Base-by-base conservation (phyloP, 2,329 filamentous ascomycete species). In the Westerdykella aurantiaca region DNA sequence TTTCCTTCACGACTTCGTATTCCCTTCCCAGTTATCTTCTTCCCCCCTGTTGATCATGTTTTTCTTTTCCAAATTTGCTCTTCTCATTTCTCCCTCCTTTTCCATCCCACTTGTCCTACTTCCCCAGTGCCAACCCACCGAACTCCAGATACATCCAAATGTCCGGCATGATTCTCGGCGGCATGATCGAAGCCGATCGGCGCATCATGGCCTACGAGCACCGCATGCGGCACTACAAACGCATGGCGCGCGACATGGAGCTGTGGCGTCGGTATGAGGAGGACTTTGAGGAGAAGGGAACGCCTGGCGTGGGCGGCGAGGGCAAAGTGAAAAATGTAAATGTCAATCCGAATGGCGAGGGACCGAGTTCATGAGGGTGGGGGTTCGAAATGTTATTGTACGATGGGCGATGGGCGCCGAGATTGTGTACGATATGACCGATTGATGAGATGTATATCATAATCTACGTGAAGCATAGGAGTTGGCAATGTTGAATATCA, bases 81-180 rank as follows among this genome's bases (percentile, higher is more conserved):
- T 12, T 41, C 38, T 31, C n/a, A 35, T 37, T 29, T 34, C 7
- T 31, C n/a, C 22, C 17, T 43, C 18, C 37, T 31, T 37, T 34
- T 16, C 14, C 21, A 39, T 49, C n/a, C 5, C 17, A 18, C 7
- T 5, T 44, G 13, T 31, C 14, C 14, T 38, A 18, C 2, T 23
- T 11, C 17, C 37, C 18, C 18, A 21, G 6, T 38, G 10, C n/a
- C 37, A 38, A 25, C n/a, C n/a, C 13, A 44, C 18, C 25, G 25
- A 13, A n/a, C 6, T 22, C 38, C 57, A 90, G 86, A 23, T 91
- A 88, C 61, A 72, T 90, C 13, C 85, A 89, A 65, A 88, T 89
- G 83, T 86, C 83, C n/a, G 83, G 81, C 47, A 90, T 90, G 86
- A 82, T 86, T n/a, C 59, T 88, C 29, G 86, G 86, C 35, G 77